A percentile compares a stretch with the other conserved stretches of the same genome.
These are phyloP conservation scores for Lepraria neglecta DNA, from an alignment of 495 filamentous ascomycete species.

Conservation along the genomic window DNA sequence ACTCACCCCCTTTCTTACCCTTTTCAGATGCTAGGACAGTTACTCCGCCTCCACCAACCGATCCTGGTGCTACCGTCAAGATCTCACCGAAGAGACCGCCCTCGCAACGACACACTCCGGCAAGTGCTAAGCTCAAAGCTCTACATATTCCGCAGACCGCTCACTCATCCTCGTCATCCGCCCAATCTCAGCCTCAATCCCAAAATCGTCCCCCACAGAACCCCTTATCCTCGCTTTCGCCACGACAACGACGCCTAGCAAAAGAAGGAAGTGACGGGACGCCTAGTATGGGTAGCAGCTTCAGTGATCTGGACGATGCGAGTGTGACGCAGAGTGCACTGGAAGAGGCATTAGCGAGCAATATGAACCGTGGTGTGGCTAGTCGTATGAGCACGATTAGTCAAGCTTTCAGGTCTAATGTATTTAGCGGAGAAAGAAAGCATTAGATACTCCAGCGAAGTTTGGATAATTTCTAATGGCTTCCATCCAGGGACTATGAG, in stretches of 20 bases:
- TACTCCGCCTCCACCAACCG: slow-evolving; percentile 31
- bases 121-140: slow-evolving; percentile 13
- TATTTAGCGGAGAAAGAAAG: neutral
- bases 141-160: slow-evolving; percentile 20
- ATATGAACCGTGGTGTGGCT: slow-evolving; percentile 83
- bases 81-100: slow-evolving; percentile 25
- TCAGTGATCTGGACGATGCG: slow-evolving; percentile 93
- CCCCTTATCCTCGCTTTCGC: slow-evolving; percentile 53
- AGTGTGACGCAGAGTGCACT: slow-evolving; percentile 91
- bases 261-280: slow-evolving; percentile 74
- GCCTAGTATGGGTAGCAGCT: slow-evolving; percentile 96
- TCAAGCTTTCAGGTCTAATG: slow-evolving; percentile 49
- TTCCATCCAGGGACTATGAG: too few relatives aligned
- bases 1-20: slow-evolving; percentile 68
- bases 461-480: too few relatives aligned
- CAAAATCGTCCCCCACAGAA: slow-evolving; percentile 32
- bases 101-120: slow-evolving; percentile 23
- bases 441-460: neutral
- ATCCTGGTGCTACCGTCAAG: slow-evolving; percentile 57
- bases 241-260: slow-evolving; percentile 45
- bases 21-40: slow-evolving; percentile 37
- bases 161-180: slow-evolving; percentile 31
- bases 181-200: slow-evolving; percentile 23
- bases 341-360: slow-evolving; percentile 86
- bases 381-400: slow-evolving; percentile 84